A percentile compares a stretch with the other conserved stretches of the same genome.
phyloP scores from a whole-genome alignment of 768 basidiomycete species.

The Hirschioporus abietinus region DNA sequence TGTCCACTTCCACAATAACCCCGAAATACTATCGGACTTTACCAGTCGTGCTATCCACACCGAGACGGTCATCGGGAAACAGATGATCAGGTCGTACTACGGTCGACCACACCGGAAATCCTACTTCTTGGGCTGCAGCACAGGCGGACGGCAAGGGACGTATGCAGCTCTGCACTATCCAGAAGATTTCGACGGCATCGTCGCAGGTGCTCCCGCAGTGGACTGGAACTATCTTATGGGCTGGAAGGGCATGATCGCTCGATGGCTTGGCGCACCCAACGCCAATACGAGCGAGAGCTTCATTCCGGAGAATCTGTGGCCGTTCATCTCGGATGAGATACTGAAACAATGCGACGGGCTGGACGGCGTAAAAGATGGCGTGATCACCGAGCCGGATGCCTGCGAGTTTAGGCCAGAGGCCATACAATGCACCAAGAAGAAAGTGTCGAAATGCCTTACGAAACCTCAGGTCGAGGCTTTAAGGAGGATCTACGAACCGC shows the following conservation, averaged over 20 bases:
- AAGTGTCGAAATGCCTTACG: conserved; percentile 21
- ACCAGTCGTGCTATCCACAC: conserved; percentile 24
- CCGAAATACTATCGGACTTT: conserved; percentile 26
- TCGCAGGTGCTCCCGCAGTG: conserved; percentile 18
- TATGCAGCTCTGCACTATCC: conserved; percentile 19
- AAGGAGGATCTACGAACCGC: conserved; percentile 20
- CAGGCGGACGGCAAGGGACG: conserved; percentile 27
- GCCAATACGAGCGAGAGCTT: conserved; percentile 8
- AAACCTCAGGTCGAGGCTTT: conserved; percentile 22
- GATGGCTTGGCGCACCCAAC: conserved; percentile 12
- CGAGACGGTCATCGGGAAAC: conserved; percentile 22
- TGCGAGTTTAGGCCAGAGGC: conserved; percentile 25
- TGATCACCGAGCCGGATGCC: conserved; percentile 16
- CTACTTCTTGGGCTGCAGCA: conserved; percentile 27
- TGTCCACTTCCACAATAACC: conserved; percentile 10
- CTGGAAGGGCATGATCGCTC: conserved; percentile 12
- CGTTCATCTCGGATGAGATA: conserved; percentile 14
- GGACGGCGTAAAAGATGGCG: conserved; percentile 23
- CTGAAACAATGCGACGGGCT: conserved; percentile 18
- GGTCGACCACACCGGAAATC: conserved; percentile 16
- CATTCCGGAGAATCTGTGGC: conserved; percentile 14
- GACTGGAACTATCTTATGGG: conserved; percentile 12
- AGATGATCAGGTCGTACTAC: conserved; percentile 24
- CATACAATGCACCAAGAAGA: conserved; percentile 20
- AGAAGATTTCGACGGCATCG: conserved; percentile 28